phyloP scores from a whole-genome alignment of 352 stramenopile species.

The Phytophthora citrophthora region DNA sequence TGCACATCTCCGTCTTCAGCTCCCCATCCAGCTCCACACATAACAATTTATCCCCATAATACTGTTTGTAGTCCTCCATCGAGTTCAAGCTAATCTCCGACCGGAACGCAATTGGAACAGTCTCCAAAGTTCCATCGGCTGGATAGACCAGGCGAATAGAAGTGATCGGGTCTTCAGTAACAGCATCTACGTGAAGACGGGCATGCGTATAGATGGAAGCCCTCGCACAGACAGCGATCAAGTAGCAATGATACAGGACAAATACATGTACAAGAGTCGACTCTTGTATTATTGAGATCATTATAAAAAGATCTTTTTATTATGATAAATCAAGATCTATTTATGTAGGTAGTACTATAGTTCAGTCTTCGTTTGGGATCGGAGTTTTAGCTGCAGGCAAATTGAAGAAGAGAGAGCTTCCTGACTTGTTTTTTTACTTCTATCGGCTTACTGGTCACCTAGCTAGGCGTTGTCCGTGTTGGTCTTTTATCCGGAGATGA shows the following conservation, averaged over 20 bases:
- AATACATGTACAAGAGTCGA: not conserved
- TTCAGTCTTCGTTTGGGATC: too few species aligned
- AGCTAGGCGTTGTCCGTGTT: too few species aligned
- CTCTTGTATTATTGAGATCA: too few species aligned
- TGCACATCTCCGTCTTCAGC: conserved; percentile 2
- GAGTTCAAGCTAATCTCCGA: conserved; percentile 7
- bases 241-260: not conserved
- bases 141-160: conserved; percentile 20
- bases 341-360: too few species aligned
- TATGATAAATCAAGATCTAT: too few species aligned
- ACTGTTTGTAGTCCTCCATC: conserved; percentile 7
- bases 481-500: too few species aligned
- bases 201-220: not conserved
- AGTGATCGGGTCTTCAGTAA: conserved; percentile 12
- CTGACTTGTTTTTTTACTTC: too few species aligned
- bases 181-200: not conserved
- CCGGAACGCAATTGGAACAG: conserved; percentile 13
- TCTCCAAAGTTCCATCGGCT: conserved; percentile 8
- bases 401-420: too few species aligned
- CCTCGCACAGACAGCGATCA: not conserved
- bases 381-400: too few species aligned
- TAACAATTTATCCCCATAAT: conserved; percentile 15
- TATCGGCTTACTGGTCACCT: too few species aligned
- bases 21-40: conserved; percentile 24
- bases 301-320: too few species aligned